These are phyloP conservation scores for Sphagnum contortum DNA, from an alignment of 225 moss, liverwort and hornwort species.

Conservation along the genomic window DNA sequence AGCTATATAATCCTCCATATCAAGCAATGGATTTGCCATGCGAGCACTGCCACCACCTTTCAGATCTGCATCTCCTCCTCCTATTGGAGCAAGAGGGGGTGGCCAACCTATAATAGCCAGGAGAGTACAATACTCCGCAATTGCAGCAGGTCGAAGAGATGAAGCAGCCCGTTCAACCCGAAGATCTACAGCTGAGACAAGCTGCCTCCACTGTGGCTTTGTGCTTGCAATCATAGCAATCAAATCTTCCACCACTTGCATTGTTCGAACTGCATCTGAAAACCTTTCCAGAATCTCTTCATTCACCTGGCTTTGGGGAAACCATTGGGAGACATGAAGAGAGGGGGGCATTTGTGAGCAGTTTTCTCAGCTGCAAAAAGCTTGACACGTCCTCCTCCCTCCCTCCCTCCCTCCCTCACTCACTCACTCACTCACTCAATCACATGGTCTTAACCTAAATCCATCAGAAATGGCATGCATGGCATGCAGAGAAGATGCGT, in stretches of 20 bases:
- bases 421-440: background rate
- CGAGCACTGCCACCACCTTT: conserved; percentile 21
- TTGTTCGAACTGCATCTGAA: conserved; percentile 45
- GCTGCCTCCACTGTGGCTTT: conserved; percentile 25
- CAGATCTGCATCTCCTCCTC: conserved; percentile 29
- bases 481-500: background rate
- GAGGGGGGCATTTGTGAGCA: too few species aligned
- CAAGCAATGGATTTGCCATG: conserved; percentile 62
- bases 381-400: background rate
- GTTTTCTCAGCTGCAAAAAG: background rate
- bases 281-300: conserved; percentile 33
- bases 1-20: conserved; percentile 49
- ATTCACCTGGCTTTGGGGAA: conserved; percentile 20
- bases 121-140: conserved; percentile 52
- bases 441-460: too few species aligned
- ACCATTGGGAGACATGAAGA: background rate
- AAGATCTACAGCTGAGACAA: conserved; percentile 71
- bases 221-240: conserved; percentile 29
- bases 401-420: too few species aligned
- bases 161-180: conserved; percentile 78
- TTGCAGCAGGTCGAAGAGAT: conserved; percentile 64
- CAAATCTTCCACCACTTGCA: conserved; percentile 48
- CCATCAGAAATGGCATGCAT: background rate
- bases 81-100: conserved; percentile 46
- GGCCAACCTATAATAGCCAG: conserved; percentile 74